Percentiles rank a stretch among this genome's conserved stretches.
phyloP scores from a whole-genome alignment of 1,284 basidiomycete species.

The Sporisorium iseilematis-ciliati region DNA sequence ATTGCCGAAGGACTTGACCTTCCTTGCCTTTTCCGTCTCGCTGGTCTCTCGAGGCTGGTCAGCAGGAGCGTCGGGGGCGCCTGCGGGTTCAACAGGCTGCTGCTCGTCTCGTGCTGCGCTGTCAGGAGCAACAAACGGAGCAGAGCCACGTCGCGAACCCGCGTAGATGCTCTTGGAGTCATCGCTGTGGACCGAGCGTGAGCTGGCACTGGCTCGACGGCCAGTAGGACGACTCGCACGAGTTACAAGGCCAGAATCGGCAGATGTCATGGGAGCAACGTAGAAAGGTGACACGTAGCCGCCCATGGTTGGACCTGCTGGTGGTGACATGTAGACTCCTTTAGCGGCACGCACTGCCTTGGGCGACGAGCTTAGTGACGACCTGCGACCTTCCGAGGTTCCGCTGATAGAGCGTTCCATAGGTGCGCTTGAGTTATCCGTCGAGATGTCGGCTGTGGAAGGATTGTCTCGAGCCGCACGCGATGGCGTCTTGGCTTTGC shows the following conservation, averaged over 20 bases:
- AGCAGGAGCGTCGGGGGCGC: background rate
- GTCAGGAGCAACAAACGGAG: constrained; percentile 21
- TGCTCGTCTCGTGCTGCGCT: constrained; percentile 4
- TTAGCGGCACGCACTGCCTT: constrained; percentile 34
- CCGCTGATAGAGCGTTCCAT: constrained; percentile 29
- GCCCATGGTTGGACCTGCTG: constrained; percentile 44
- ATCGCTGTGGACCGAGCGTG: constrained; percentile 38
- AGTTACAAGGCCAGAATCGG: constrained; percentile 30
- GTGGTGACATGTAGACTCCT: constrained; percentile 37
- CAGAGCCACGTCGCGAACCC: constrained; percentile 31
- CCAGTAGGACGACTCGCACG: constrained; percentile 24
- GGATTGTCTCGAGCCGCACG: constrained; percentile 4
- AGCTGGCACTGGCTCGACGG: constrained; percentile 41
- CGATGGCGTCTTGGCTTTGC: constrained; percentile 10
- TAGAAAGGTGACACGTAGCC: constrained; percentile 50
- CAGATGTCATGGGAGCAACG: constrained; percentile 46
- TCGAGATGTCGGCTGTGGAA: background rate
- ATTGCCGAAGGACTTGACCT: constrained; percentile 43
- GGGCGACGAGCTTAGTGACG: constrained; percentile 31
- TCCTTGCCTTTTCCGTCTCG: constrained; percentile 36
- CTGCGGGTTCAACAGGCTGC: background rate
- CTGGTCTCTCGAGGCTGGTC: constrained; percentile 14
- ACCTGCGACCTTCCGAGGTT: constrained; percentile 31
- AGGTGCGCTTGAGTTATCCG: constrained; percentile 5
- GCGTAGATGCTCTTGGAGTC: constrained; percentile 35